phyloP scores from a whole-genome alignment of 1,284 basidiomycete species.

The Athelia psychrophila region DNA sequence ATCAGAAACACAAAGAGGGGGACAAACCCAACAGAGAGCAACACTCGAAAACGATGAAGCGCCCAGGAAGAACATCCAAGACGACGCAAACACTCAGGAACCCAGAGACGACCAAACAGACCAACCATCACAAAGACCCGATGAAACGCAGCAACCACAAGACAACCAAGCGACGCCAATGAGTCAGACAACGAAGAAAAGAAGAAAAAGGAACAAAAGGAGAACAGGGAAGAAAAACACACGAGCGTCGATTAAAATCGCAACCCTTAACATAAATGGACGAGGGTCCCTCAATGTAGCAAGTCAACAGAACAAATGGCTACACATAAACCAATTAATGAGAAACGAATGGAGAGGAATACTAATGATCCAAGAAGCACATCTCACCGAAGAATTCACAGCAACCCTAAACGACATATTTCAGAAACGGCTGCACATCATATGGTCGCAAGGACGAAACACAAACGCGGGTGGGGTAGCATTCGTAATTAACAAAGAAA shows the following conservation, averaged over 20 bases:
- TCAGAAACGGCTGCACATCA: slow-evolving; percentile 8
- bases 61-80: too few relatives aligned
- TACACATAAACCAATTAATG: slow-evolving; percentile 14
- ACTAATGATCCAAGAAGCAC: slow-evolving; percentile 24
- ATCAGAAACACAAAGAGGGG: too few relatives aligned
- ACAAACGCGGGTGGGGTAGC: slow-evolving; percentile 24
- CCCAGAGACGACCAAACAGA: too few relatives aligned
- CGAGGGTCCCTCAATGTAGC: not conserved
- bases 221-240: slow-evolving; percentile 14
- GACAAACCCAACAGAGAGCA: too few relatives aligned
- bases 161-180: not conserved
- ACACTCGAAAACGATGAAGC: too few relatives aligned
- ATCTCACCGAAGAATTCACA: slow-evolving; percentile 13
- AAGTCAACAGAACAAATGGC: slow-evolving; percentile 19
- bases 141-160: too few relatives aligned
- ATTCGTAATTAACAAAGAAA: slow-evolving; percentile 29
- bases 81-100: too few relatives aligned
- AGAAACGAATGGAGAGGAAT: slow-evolving; percentile 17
- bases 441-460: slow-evolving; percentile 9
- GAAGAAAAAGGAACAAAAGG: slow-evolving; percentile 9
- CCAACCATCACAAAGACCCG: too few relatives aligned
- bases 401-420: slow-evolving; percentile 9
- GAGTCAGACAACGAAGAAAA: slow-evolving; percentile 2
- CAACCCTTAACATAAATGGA: slow-evolving; percentile 17
- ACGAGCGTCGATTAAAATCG: slow-evolving; percentile 14